Base-by-base conservation (phyloP, 2,329 filamentous ascomycete genomes). In the Diaporthe australafricana region DNA sequence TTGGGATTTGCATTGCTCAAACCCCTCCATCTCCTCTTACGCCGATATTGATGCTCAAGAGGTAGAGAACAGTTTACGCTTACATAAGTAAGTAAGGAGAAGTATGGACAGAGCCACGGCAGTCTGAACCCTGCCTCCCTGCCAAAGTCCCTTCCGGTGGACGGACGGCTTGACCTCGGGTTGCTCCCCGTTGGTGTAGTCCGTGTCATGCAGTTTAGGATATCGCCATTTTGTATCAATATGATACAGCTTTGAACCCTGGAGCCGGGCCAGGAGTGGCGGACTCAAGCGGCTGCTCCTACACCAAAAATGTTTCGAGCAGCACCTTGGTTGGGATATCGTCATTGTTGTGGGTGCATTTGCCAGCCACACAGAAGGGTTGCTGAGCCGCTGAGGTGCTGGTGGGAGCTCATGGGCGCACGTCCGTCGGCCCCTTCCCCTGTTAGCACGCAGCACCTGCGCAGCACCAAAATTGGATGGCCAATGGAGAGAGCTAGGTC, bases 401-500 rank as follows among this genome's bases (percentile, higher is more conserved):
- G 25, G 27, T 48, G 57, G 42, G 40, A 63, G 42, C 42, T 48
- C 42, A 48, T 20, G 25, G 57, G 57, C 45, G 57, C 57, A 47
- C 57, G 60, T 45, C 60, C 14, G 30, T 12, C 42, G n/a, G 42
- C 22, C 60, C 32, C 32, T 35, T 5, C 9, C 45, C 60, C 60
- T 65, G 60, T 38, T 48, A 45, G 27, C 27, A 32, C 32, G 45
- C 60, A 65, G 60, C 60, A 38, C 30, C 38, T n/a, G n/a, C n/a
- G n/a, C n/a, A n/a, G n/a, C n/a, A n/a, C n/a, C 38, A 50, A 50
- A 30, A 38, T 38, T 35, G 45, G 60, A 50, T 50, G 60, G 60
- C 60, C 60, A 65, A 65, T 65, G 45, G 30, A 65, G 60, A 65
- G 60, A 27, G 27, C 60, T 48, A 65, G 60, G 60, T 65, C 45